Conservation (phyloP, 2,329 filamentous ascomycete genomes). For the Chrysoporthe deuterocubensis region DNA sequence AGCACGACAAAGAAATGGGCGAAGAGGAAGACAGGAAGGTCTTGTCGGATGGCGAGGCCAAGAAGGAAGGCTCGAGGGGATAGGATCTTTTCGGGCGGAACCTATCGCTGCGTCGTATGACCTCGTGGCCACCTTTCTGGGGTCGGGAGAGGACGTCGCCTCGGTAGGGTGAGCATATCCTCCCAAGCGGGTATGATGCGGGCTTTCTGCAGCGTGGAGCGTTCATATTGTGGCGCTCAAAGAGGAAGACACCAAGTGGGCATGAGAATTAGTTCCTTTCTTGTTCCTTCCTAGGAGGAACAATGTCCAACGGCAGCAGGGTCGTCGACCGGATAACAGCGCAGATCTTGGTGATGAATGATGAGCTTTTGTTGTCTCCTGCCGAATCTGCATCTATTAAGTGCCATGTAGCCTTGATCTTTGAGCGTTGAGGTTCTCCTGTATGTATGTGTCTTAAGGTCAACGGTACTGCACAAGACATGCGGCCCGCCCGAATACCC, state of each 20-base stretch:
- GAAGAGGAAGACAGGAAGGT: slow-evolving; percentile 36
- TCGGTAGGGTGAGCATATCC: background rate
- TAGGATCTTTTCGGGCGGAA: slow-evolving; percentile 8
- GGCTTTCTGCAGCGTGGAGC: background rate
- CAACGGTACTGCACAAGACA: too few species aligned
- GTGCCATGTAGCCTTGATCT: background rate
- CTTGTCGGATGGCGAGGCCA: slow-evolving; percentile 33
- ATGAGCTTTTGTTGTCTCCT: background rate
- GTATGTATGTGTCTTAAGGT: background rate
- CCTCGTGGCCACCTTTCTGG: slow-evolving; percentile 14
- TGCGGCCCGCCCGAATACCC: too few species aligned
- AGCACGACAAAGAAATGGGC: slow-evolving; percentile 29
- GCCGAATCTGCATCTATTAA: background rate
- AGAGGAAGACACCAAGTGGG: background rate
- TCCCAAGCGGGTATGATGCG: background rate
- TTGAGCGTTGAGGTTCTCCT: background rate
- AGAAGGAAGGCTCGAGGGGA: slow-evolving; percentile 31
- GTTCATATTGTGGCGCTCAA: background rate
- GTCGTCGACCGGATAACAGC: background rate
- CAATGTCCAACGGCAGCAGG: background rate
- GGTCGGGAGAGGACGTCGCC: background rate
- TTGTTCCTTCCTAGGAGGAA: background rate
- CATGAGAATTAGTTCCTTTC: background rate
- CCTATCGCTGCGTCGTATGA: slow-evolving; percentile 8
- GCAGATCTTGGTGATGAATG: background rate